Evolutionary conservation across 495 filamentous ascomycete species (phyloP), one percentile per base, ranked within the genome.

Genomic region (Penicillium paxilli): DNA sequence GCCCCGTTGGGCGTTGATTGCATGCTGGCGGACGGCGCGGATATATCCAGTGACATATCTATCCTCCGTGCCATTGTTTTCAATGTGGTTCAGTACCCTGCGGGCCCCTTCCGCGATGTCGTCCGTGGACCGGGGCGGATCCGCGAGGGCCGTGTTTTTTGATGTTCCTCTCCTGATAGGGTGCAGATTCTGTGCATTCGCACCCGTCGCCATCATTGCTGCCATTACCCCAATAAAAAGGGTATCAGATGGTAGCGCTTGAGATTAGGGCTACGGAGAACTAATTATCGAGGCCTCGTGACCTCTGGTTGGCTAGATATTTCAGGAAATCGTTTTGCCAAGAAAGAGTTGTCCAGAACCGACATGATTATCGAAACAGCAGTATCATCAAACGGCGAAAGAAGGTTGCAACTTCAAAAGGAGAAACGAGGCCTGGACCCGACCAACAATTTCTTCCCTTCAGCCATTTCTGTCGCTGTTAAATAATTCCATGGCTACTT

Each of bases 1-100:
- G n/a, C n/a, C n/a, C n/a, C n/a, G n/a, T n/a, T 60, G 44, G 57
- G 52, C 57, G 57, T 60, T 60, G 25, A 55, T 26, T 32, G 57
- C 57, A 51, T 55, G 55, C 35, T 55, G 17, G 47, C 51, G 52
- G 52, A 60, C 49, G 28, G 57, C 41, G 1, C 47, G 46, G 20
- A 59, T 59, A 49, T 45, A 59, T 54, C 46, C 50, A 4, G 51
- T 55, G 51, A 59, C 48, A 48, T 59, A 59, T 52, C 21, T 47
- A 17, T 55, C 42, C 37, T 49, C 44, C 5, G 47, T 48, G 25
- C 57, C 52, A 37, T 49, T 55, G 42, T 59, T 59, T 45, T 59
- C 51, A 5, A 56, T 56, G 28, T 56, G 46, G 16, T 50, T 40
- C 0, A 56, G 53, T 40, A 56, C 47, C 47, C 28, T 32, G 20